Evolutionary conservation across 1,284 basidiomycete genomes (phyloP), one percentile per base, ranked within the genome.

Genomic region (Schizophyllum commune): DNA sequence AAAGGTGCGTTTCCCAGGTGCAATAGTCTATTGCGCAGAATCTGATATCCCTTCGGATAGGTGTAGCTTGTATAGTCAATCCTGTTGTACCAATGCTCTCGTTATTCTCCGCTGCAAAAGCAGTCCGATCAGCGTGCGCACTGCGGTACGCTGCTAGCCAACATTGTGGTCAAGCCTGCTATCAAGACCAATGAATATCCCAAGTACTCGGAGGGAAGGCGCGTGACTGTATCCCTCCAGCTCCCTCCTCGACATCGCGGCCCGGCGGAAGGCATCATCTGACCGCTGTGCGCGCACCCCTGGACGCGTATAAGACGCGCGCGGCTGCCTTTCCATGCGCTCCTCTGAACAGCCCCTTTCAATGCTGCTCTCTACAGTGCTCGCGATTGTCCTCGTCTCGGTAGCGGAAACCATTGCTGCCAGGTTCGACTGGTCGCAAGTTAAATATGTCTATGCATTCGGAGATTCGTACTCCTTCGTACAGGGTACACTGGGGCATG

Each of bases 381-480:
- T 47, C 3, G 17, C 9, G 39, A 4, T 47, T 8, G 8, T 47
- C 39, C 9, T 47, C 39, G 39, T 8, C 2, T 3, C 8, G 3
- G 2, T 9, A 15, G 15, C 19, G 11, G 19, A 11, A 15, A 13
- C 5, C 3, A 4, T 55, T 19, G 53, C 19, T 6, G 53, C 20
- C 63, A 21, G 17, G 7, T 77, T 80, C 64, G 63, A 74, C 63
- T 81, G 79, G 78, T 66, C 74, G 47, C 63, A 66, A 9, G 74
- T 76, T 13, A 70, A 74, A 67, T 77, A 77, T 58, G 69, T 83
- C 33, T 80, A 80, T 65, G 79, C 79, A 1, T 83, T 82, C 62
- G 81, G 81, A 4, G 81, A 83, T 64, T 82, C 80, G 2, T 84
- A 84, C 64, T 77, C 81, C 0, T 84, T 82, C 62, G 80, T 84